Evolutionary conservation across 805 yeast genomes (phyloP), one percentile per base, ranked within the genome.

Genomic region (Barnettozyma botsteinii): DNA sequence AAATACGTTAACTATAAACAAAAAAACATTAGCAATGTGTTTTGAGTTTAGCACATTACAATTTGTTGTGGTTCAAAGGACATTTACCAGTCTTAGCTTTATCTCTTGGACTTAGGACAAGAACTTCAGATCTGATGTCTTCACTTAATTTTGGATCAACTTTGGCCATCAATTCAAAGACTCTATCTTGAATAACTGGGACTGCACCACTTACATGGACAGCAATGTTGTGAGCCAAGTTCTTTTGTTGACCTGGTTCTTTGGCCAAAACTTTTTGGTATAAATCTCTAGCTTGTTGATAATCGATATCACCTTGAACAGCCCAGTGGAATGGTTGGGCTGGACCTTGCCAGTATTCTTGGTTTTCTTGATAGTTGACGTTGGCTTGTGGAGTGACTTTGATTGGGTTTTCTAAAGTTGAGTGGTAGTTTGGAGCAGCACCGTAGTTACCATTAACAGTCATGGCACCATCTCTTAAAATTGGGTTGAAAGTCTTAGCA

Each of bases 281-380:
- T 55, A 89, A 73, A 25, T 62, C 79, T 46, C 81, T 69, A 37
- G 96, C 83, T 68, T 89, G 96, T 48, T 64, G 73, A 61, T 67
- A 89, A 66, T 89, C 96, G 50, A 67, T 66, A 45, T 76, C 86
- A 37, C 79, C 82, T 20, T 63, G 65, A 40, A 75, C 75, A 42
- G 74, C 72, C 96, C 96, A 88, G 67, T 87, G 93, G 78, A 75
- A 85, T 49, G 91, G 86, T 46, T 80, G 67, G 34, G 93, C 93
- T 40, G 87, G 76, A 42, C 93, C 93, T 42, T 68, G 66, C 93
- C 93, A 85, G 46, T 77, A 73, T 66, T 85, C 94, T 64, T 82
- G 89, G 52, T 78, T 77, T 55, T 74, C 72, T 60, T 79, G 83
- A 47, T 56, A 62, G 40, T 57, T 52, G 41, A 53, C 42, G 12